Evolutionary conservation across 2,329 filamentous ascomycete genomes (phyloP), one percentile per base, ranked within the genome.

Genomic region (Neonectria neomacrospora): DNA sequence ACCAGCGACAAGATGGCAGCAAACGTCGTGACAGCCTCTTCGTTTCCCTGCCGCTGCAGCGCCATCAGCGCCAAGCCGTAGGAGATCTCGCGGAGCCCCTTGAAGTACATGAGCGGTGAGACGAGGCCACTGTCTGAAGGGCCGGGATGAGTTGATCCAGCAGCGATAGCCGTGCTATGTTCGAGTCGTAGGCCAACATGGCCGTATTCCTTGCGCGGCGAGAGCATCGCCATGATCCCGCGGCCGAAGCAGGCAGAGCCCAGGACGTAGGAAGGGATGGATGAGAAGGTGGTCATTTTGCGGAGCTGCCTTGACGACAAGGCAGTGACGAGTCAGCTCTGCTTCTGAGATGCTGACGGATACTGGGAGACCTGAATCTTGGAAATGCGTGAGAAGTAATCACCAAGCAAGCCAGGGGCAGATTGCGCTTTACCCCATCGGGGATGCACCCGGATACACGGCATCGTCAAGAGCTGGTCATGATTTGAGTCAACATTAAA

Each of bases 21-120:
- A 39, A 77, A 68, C 0, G 73, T 72, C 2, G 73, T 78, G 11
- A 79, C 60, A 2, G 72, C 76, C 2, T 37, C 51, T 20, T 72
- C 68, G 32, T 75, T 73, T 23, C 67, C 73, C 45, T 76, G 76
- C 16, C 61, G 61, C 53, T 78, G 74, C 16, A 79, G 57, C 14
- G 62, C 68, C 23, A 77, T 52, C 51, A 78, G 48, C 0, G 70
- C 57, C 2, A 74, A n/a, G 16, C 77, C 77, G 52, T 75, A 78
- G 2, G 67, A 71, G 3, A 78, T 45, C 59, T 79, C 77, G 3
- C 77, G 74, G 9, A 76, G 67, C 7, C 75, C 76, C 55, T 79
- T 78, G 61, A 78, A 72, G 52, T 76, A 76, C 63, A 79, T 74
- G 18, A 78, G 74, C 2, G 77, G 73, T 22, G 77, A 79, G 8